A percentile compares a stretch with the other conserved stretches of the same genome.
Evolutionary conservation across 2,329 filamentous ascomycete genomes (phyloP).

Genomic region (Neofusicoccum parvum): DNA sequence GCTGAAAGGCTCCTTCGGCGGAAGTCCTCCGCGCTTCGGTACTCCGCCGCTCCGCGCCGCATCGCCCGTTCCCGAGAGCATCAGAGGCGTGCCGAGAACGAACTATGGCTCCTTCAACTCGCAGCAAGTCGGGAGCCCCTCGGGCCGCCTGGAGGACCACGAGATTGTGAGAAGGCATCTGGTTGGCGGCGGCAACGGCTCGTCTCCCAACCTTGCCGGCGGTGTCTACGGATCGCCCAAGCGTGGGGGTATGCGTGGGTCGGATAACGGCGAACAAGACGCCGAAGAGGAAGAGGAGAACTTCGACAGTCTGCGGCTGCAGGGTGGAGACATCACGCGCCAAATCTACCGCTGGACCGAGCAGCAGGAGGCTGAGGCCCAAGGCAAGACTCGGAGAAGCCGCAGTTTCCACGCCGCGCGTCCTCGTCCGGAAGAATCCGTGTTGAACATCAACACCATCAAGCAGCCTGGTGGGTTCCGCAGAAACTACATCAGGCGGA

Average conservation of each 20-base stretch:
- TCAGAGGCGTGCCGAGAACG: slow-evolving; percentile 61
- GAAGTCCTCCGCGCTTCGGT: slow-evolving; percentile 68
- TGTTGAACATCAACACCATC: slow-evolving; percentile 84
- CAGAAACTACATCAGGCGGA: slow-evolving; percentile 81
- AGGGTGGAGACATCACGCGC: slow-evolving; percentile 91
- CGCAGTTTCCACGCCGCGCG: slow-evolving; percentile 82
- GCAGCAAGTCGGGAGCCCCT: slow-evolving; percentile 38
- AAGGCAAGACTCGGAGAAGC: slow-evolving; percentile 70
- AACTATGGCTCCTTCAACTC: slow-evolving; percentile 84
- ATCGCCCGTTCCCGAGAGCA: slow-evolving; percentile 53
- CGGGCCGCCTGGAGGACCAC: slow-evolving; percentile 71
- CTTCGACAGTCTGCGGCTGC: slow-evolving; percentile 89
- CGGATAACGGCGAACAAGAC: slow-evolving; percentile 37
- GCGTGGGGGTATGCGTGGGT: slow-evolving; percentile 22
- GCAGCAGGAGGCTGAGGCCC: slow-evolving; percentile 71
- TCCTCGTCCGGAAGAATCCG: slow-evolving; percentile 76
- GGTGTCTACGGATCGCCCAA: slow-evolving; percentile 38
- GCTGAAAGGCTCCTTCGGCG: slow-evolving; percentile 73
- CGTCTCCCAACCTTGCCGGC: slow-evolving; percentile 37
- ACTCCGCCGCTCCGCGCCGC: slow-evolving; percentile 55
- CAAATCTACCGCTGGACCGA: slow-evolving; percentile 98
- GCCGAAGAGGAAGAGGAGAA: slow-evolving; percentile 65
- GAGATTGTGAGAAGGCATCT: slow-evolving; percentile 90
- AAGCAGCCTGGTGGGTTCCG: slow-evolving; percentile 92
- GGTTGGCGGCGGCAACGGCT: slow-evolving; percentile 62